A percentile compares a stretch with the other conserved stretches of the same genome.
These are phyloP conservation scores for Serendipita sp. DNA, from an alignment of 768 basidiomycete genomes.

Conservation along the genomic window DNA sequence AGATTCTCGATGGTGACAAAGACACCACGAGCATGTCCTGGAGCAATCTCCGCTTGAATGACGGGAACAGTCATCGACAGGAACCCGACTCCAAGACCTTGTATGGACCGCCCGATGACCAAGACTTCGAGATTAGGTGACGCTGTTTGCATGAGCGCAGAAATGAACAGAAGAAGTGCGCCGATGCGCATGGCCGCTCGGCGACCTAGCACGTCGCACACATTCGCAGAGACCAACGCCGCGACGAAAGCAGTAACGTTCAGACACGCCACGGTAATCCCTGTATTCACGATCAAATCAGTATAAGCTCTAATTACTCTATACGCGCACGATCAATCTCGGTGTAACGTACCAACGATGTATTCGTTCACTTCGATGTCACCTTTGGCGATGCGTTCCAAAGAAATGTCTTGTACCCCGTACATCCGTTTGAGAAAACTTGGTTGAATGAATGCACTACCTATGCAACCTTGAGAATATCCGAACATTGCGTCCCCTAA, in stretches of 20 bases:
- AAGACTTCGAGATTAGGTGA: constrained; percentile 27
- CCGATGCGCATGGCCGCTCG: constrained; percentile 35
- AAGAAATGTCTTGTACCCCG: constrained; percentile 24
- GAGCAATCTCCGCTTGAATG: constrained; percentile 7
- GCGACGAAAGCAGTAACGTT: constrained; percentile 35
- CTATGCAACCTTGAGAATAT: constrained; percentile 37
- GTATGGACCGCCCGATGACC: constrained; percentile 29
- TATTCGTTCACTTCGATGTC: constrained; percentile 30
- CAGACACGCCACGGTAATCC: constrained; percentile 32
- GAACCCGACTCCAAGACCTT: constrained; percentile 23
- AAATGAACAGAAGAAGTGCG: constrained; percentile 31
- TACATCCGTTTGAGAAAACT: constrained; percentile 35
- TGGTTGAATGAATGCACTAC: constrained; percentile 34
- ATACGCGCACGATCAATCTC: no score
- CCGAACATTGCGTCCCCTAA: constrained; percentile 43
- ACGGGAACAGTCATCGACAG: constrained; percentile 7
- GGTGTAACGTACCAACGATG: constrained; percentile 24
- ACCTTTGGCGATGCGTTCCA: constrained; percentile 27
- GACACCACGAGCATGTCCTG: constrained; percentile 5
- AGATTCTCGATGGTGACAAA: constrained; percentile 24
- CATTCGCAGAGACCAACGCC: constrained; percentile 29
- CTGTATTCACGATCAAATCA: constrained; percentile 14
- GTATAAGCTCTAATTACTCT: not conserved
- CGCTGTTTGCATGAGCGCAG: constrained; percentile 34
- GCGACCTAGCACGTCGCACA: constrained; percentile 34